Conservation (phyloP, 352 stramenopile genomes). For the Globisporangium alternatum region DNA sequence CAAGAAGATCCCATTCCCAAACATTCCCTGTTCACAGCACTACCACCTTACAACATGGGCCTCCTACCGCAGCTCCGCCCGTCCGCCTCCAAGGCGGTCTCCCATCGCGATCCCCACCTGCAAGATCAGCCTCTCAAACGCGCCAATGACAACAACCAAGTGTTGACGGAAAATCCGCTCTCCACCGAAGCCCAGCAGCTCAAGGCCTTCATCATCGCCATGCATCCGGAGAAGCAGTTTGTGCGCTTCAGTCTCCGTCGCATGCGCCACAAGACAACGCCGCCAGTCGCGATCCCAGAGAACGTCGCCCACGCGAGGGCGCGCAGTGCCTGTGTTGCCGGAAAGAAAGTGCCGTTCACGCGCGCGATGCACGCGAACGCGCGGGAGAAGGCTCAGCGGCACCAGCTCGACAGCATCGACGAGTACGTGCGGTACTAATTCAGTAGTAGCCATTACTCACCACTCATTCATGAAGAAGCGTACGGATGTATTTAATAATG, state of each 20-base stretch:
- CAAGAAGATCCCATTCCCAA: conserved; percentile 3
- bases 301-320: not conserved
- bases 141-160: not conserved
- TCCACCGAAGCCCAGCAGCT: conserved; percentile 11
- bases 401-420: conserved; percentile 5
- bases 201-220: conserved; percentile 9
- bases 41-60: not conserved
- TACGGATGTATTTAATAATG: conserved; percentile 4
- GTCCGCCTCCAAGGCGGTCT: conserved; percentile 5
- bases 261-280: conserved; percentile 14
- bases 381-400: not conserved
- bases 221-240: conserved; percentile 4
- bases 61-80: conserved; percentile 5
- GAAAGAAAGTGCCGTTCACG: conserved; percentile 8
- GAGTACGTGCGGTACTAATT: conserved; percentile 7
- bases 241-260: conserved; percentile 13
- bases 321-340: not conserved
- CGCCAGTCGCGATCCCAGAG: conserved; percentile 8
- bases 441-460: not conserved
- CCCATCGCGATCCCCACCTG: not conserved
- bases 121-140: not conserved
- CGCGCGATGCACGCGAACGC: not conserved
- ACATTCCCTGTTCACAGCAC: not conserved
- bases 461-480: not conserved
- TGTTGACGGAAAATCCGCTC: not conserved